A percentile compares a stretch with the other conserved stretches of the same genome.
Conservation (phyloP, 208 protist species). For the Trypanosoma caninum region DNA sequence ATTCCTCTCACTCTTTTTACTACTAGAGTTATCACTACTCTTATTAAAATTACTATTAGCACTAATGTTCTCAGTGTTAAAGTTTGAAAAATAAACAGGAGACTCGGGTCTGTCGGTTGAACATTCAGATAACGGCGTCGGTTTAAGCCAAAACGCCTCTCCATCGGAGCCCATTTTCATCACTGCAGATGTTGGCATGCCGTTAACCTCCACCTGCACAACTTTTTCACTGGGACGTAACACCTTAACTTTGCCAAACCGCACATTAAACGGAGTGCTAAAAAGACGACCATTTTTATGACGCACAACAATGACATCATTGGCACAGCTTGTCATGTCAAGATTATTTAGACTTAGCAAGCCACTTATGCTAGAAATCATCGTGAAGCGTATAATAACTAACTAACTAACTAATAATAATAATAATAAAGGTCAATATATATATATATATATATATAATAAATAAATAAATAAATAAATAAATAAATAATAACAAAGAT, state of each 20-base stretch:
- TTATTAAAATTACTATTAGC: neutral
- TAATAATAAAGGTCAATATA: no score
- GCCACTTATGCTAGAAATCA: conserved; percentile 74
- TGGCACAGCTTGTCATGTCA: conserved; percentile 90
- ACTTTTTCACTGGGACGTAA: conserved; percentile 88
- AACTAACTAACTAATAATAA: neutral
- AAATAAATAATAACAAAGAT: no score
- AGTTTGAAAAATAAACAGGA: no score
- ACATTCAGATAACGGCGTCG: conserved; percentile 16
- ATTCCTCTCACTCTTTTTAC: neutral
- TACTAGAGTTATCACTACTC: neutral
- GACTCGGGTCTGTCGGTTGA: conserved; percentile 29
- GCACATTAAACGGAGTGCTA: conserved; percentile 96
- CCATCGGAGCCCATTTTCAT: conserved; percentile 96
- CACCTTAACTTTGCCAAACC: conserved; percentile 95
- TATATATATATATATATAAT: no score
- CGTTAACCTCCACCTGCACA: conserved; percentile 95
- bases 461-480: no score
- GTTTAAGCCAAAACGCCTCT: conserved; percentile 93
- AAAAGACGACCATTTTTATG: conserved; percentile 93
- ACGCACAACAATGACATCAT: conserved; percentile 96
- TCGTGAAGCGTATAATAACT: conserved; percentile 8
- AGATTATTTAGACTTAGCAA: conserved; percentile 80
- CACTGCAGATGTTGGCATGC: conserved; percentile 64
- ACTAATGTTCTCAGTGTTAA: no score